Base-by-base conservation (phyloP, 2,329 filamentous ascomycete species). In the Grosmannia serpens region DNA sequence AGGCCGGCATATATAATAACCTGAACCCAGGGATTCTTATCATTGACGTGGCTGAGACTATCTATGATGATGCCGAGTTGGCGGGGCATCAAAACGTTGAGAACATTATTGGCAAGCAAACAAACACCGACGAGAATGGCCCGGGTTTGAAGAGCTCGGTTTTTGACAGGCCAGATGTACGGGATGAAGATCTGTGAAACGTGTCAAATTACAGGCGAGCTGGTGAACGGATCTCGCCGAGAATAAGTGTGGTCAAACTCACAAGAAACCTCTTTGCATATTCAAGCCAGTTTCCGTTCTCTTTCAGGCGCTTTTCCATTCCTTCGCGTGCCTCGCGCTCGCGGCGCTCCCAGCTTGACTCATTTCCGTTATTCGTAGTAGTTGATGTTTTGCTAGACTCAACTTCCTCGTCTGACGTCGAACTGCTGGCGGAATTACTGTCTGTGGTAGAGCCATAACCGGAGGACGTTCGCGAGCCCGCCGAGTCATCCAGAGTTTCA, bases 1-100 rank as follows among this genome's bases (percentile, higher is more conserved):
- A 83, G 71, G 9, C 67, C 66, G 13, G 78, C 78, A 60, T 81
- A 82, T 22, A 80, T 68, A 24, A 76, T 61, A 2, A 83, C 77
- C 27, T 81, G 76, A 4, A 74, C 62, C 80, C 80, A 82, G 1
- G 77, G 75, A 56, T 74, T 77, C 59, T 70, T 74, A 50, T 75
- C 70, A 49, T 78, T 75, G 41, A 66, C 69, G 10, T 76, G 74
- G 33, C 77, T 77, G 26, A 95, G 73, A 61, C 81, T 81, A 65
- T 94, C 83, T 62, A 89, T 85, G 62, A 95, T 84, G 59, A 88
- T 83, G 62, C 89, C 90, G 35, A 92, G 82, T 67, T 94, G 88
- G 24, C 87, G 81, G n/a, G 90, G 90, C 35, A 90, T 83, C 49
- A 95, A 73, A 17, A 95, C 75, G 64, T 91, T 89, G 55, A 95